Conservation (phyloP, 805 yeast genomes). For the Starmerella floricola region DNA sequence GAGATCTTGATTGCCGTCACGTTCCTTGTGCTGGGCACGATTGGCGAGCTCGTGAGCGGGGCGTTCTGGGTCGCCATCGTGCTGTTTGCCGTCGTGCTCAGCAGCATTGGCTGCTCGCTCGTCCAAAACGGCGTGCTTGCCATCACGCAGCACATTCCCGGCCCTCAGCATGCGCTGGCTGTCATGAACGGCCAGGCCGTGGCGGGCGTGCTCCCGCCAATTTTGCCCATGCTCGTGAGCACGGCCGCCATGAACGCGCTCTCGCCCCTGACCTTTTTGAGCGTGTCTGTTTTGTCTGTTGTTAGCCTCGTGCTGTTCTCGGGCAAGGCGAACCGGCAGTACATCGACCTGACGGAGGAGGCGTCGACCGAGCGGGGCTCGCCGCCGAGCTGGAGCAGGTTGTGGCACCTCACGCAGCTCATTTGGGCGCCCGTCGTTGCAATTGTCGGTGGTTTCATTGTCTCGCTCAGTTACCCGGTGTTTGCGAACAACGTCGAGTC, state of each 20-base stretch:
- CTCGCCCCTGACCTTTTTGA: constrained; percentile 30
- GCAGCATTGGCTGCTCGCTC: constrained; percentile 65
- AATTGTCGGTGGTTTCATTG: constrained; percentile 58
- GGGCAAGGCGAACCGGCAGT: constrained; percentile 8
- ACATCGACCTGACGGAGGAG: constrained; percentile 14
- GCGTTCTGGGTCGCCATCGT: constrained; percentile 28
- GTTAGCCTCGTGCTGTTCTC: constrained; percentile 10
- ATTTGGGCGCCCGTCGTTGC: constrained; percentile 53
- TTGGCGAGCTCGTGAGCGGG: constrained; percentile 4
- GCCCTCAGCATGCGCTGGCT: constrained; percentile 32
- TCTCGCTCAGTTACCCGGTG: constrained; percentile 75
- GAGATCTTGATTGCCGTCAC: constrained; percentile 43
- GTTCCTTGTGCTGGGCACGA: constrained; percentile 46
- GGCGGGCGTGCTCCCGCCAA: constrained; percentile 84
- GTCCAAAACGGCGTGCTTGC: constrained; percentile 91
- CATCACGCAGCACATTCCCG: constrained; percentile 46
- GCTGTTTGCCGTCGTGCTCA: constrained; percentile 52
- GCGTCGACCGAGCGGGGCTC: neutral
- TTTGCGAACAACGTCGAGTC: constrained; percentile 67
- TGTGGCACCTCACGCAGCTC: neutral
- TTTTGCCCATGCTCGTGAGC: constrained; percentile 45
- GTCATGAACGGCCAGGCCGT: constrained; percentile 91
- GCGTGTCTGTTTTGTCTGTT: constrained; percentile 16
- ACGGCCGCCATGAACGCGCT: constrained; percentile 44
- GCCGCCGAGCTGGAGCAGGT: constrained; percentile 3